Percentiles rank a stretch among this genome's conserved stretches.
These are phyloP conservation scores for Pleurotus pulmonarius DNA, from an alignment of 768 basidiomycete species.

Conservation along the genomic window DNA sequence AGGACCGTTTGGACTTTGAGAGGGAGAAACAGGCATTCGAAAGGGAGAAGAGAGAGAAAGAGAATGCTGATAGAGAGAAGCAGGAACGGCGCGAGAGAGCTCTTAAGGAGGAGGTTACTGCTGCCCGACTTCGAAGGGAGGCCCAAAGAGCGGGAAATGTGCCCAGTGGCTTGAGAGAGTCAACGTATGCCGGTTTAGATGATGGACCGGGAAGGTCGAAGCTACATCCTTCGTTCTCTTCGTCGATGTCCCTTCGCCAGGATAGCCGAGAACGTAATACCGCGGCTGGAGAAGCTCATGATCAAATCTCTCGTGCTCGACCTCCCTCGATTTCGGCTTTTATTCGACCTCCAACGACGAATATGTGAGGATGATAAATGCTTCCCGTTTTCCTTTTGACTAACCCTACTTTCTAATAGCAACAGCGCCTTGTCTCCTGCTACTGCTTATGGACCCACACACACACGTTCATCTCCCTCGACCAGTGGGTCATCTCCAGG, in stretches of 20 bases:
- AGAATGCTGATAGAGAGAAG: slow-evolving; percentile 30
- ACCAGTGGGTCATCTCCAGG: slow-evolving; percentile 6
- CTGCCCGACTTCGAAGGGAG: slow-evolving; percentile 60
- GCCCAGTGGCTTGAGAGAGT: slow-evolving; percentile 20
- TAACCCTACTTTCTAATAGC: not conserved
- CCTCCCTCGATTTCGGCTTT: not conserved
- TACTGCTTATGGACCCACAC: not conserved
- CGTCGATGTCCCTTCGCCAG: slow-evolving; percentile 18
- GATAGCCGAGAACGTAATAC: slow-evolving; percentile 5
- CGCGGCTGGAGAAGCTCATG: not conserved
- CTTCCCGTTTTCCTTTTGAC: not conserved
- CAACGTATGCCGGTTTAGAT: slow-evolving; percentile 8
- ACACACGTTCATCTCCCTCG: not conserved
- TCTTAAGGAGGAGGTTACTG: slow-evolving; percentile 50
- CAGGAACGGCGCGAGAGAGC: slow-evolving; percentile 1
- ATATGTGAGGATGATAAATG: not conserved
- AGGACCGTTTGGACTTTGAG: slow-evolving; percentile 45
- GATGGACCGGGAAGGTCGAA: slow-evolving; percentile 11
- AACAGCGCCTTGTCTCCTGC: not conserved
- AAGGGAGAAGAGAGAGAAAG: slow-evolving; percentile 40
- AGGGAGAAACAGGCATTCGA: slow-evolving; percentile 46
- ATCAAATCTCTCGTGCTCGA: not conserved
- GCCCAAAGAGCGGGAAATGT: slow-evolving; percentile 45
- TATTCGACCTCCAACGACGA: not conserved
- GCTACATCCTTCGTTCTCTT: slow-evolving; percentile 27